Evolutionary conservation across 179 eudicot species (phyloP), one percentile per base, ranked within the genome.

Genomic region (Heliamphora pulchella): DNA sequence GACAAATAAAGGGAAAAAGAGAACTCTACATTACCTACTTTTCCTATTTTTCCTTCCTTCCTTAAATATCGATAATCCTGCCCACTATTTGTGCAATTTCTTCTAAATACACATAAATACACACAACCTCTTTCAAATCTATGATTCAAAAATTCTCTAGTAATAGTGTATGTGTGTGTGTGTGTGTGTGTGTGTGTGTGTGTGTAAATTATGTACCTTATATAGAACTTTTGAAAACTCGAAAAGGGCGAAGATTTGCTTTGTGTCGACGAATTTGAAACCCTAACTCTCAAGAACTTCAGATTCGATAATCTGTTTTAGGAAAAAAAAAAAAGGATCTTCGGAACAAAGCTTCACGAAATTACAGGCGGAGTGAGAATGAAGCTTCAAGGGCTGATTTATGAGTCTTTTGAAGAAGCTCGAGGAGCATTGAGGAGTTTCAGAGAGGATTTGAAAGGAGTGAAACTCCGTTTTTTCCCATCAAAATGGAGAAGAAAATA

Each of bases 151-250:
- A 31, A 31, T 31, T 31, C 31, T 31, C 31, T 31, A 31, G 31
- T 31, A 31, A 31, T 31, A 31, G 31, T 31, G 31, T 31, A 31
- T n/a, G n/a, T n/a, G n/a, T n/a, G n/a, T n/a, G n/a, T n/a, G n/a
- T n/a, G n/a, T n/a, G n/a, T 31, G 0, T 31, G 31, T 31, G 31
- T 31, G 31, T 31, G 31, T 31, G 31, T 31, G 31, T 31, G 31
- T 31, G 31, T 31, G 31, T 31, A 17, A 69, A 75, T 2, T 2
- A 57, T 0, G 11, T 74, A 86, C 85, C 87, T 86, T 61, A n/a
- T 61, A 50, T 31, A 66, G 7, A 41, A 22, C 62, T 50, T 31
- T 62, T 39, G 78, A 11, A 9, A 71, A 20, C 86, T 72, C 74
- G 67, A 81, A 74, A 66, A 78, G 41, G 73, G 10, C 31, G 3